Conservation (phyloP, 1,139 yeast genomes). For the Magnusiomyces suaveolens region DNA sequence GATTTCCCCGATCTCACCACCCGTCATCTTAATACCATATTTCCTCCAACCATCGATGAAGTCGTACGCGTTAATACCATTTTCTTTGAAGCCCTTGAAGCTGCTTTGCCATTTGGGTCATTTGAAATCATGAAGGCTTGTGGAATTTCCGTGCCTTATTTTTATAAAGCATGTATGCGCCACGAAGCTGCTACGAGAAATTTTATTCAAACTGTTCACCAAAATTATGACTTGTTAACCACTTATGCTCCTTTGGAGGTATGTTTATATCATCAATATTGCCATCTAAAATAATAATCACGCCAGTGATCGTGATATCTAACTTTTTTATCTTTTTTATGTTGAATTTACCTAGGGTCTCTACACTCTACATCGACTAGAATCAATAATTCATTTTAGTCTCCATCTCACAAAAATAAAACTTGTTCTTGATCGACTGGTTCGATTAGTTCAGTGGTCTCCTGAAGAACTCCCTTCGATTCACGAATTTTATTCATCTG, state of each 20-base stretch:
- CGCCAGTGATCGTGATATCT: conserved; percentile 13
- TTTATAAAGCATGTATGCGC: conserved; percentile 83
- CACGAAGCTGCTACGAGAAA: conserved; percentile 84
- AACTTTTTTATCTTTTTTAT: conserved; percentile 21
- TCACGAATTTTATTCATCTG: conserved; percentile 42
- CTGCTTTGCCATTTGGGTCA: conserved; percentile 58
- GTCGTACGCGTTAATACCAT: conserved; percentile 81
- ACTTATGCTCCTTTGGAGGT: conserved; percentile 16
- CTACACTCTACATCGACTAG: conserved; percentile 53
- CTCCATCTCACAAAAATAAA: conserved; percentile 63
- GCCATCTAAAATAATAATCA: too few species aligned
- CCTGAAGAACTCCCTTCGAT: conserved; percentile 30
- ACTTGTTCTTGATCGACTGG: conserved; percentile 53
- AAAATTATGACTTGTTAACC: conserved; percentile 15
- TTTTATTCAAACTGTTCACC: conserved; percentile 37
- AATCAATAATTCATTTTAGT: conserved; percentile 60
- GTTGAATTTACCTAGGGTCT: background rate
- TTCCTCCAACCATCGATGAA: conserved; percentile 94
- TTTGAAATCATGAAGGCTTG: conserved; percentile 70
- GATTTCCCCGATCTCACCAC: conserved; percentile 42
- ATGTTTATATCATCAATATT: too few species aligned
- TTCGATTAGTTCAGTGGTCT: conserved; percentile 32
- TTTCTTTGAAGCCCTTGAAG: conserved; percentile 60
- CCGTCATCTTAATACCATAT: conserved; percentile 58
- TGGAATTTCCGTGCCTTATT: conserved; percentile 74